Conservation (phyloP, 139 green algal genomes). For the Micromonas pusilla region DNA sequence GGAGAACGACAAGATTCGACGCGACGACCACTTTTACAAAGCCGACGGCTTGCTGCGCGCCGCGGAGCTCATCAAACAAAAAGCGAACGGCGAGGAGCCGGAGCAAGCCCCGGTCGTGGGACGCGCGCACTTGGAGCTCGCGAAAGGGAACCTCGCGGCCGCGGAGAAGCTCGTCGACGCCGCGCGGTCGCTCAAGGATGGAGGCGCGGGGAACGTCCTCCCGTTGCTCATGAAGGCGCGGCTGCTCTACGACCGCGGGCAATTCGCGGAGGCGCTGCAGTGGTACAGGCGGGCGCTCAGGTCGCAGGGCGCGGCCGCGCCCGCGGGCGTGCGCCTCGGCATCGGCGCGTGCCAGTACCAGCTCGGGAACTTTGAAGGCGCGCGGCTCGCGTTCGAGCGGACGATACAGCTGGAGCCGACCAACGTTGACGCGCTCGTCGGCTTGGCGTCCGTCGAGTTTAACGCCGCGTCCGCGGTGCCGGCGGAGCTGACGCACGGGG, state of each 20-base stretch:
- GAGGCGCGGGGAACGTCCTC: neutral
- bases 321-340: slow-evolving; percentile 1
- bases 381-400: slow-evolving; percentile 3
- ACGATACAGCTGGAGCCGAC: neutral
- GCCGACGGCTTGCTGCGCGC: neutral
- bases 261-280: slow-evolving; percentile 5
- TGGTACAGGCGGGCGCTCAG: neutral
- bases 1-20: neutral
- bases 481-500: neutral
- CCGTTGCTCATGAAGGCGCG: slow-evolving; percentile 9
- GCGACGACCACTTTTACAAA: neutral
- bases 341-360: slow-evolving; percentile 17
- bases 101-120: neutral
- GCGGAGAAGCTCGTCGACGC: slow-evolving; percentile 8
- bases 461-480: neutral
- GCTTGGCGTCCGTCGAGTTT: neutral
- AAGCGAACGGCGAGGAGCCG: neutral
- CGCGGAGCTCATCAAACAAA: neutral
- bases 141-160: neutral
- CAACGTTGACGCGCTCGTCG: slow-evolving; percentile 9
- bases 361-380: slow-evolving; percentile 5
- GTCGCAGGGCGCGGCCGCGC: neutral
- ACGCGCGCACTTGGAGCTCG: slow-evolving; percentile 1
- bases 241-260: neutral
- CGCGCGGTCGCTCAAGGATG: slow-evolving; percentile 7